Evolutionary conservation across 75 land plant species (phyloP).

Genomic region (Selaginella moellendorffii): DNA sequence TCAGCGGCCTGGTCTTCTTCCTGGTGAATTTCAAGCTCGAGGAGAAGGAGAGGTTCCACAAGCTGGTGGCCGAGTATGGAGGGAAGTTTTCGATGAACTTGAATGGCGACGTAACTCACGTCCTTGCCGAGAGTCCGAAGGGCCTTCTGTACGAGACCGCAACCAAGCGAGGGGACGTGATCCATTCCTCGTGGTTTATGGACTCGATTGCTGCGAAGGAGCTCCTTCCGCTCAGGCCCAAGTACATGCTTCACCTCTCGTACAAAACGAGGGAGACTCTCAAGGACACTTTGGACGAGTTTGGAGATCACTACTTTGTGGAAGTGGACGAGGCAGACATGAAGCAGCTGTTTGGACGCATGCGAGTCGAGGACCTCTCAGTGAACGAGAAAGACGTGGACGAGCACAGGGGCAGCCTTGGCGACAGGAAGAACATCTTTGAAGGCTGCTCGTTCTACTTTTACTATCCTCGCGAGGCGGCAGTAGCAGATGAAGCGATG

Average conservation of each 20-base stretch:
- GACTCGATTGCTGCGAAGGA: conserved; percentile 52
- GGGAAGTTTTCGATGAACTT: conserved; percentile 90
- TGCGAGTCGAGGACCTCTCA: conserved; percentile 5
- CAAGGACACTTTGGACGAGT: conserved; percentile 59
- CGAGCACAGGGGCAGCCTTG: conserved; percentile 51
- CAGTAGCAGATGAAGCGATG: background rate
- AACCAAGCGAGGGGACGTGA: conserved; percentile 57
- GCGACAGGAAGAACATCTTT: conserved; percentile 34
- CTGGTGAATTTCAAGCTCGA: conserved; percentile 47
- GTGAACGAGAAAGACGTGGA: conserved; percentile 18
- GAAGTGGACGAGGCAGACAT: conserved; percentile 59
- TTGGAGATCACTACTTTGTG: conserved; percentile 56
- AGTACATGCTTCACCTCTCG: conserved; percentile 65
- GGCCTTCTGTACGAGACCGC: conserved; percentile 89
- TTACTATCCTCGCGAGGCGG: conserved; percentile 10
- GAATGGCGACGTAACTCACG: conserved; percentile 63
- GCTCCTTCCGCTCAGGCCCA: conserved; percentile 58
- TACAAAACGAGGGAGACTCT: conserved; percentile 44
- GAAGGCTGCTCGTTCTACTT: conserved; percentile 52
- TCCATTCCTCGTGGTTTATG: conserved; percentile 71
- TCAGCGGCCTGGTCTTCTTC: conserved; percentile 60
- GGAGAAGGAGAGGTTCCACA: conserved; percentile 61
- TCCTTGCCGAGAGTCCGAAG: conserved; percentile 52
- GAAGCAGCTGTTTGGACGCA: conserved; percentile 24
- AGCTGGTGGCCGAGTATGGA: conserved; percentile 75